Percentiles rank a stretch among this genome's conserved stretches.
These are phyloP conservation scores for Chaetomiaceae sp. DNA, from an alignment of 2,329 filamentous ascomycete genomes.

Conservation along the genomic window DNA sequence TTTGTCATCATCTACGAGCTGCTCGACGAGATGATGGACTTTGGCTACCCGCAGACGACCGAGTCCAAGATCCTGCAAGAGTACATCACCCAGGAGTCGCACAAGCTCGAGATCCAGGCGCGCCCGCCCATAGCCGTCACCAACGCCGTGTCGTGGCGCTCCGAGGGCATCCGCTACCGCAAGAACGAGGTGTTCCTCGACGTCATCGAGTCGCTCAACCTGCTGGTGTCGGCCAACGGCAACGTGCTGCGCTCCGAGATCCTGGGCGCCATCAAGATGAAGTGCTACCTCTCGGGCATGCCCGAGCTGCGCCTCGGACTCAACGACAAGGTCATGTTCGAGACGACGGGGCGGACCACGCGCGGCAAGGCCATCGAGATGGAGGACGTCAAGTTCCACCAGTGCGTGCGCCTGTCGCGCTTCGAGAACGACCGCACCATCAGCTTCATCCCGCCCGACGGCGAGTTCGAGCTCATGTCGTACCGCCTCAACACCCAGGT, in stretches of 20 bases:
- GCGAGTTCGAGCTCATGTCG: slow-evolving; percentile 98
- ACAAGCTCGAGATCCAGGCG: slow-evolving; percentile 95
- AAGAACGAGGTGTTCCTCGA: slow-evolving; percentile 99
- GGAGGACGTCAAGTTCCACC: slow-evolving; percentile 99
- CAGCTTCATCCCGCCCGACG: slow-evolving; percentile 96
- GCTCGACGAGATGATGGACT: slow-evolving; percentile 99
- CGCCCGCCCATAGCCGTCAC: slow-evolving; percentile 95
- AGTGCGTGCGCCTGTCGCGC: slow-evolving; percentile 88
- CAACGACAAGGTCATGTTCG: slow-evolving; percentile 99
- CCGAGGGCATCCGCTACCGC: slow-evolving; percentile 94
- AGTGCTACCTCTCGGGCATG: slow-evolving; percentile 98
- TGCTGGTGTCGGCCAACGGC: slow-evolving; percentile 87
- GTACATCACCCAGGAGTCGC: slow-evolving; percentile 98
- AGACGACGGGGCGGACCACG: slow-evolving; percentile 89
- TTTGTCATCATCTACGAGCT: slow-evolving; percentile 99
- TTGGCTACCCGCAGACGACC: slow-evolving; percentile 97
- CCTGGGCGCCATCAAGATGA: slow-evolving; percentile 97
- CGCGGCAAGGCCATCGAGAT: slow-evolving; percentile 97
- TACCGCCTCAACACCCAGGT: slow-evolving; percentile 98
- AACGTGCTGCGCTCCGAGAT: slow-evolving; percentile 96
- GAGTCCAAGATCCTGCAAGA: slow-evolving; percentile 98
- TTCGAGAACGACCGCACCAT: slow-evolving; percentile 99
- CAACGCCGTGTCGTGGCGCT: slow-evolving; percentile 96
- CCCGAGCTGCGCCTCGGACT: slow-evolving; percentile 87
- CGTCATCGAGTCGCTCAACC: slow-evolving; percentile 92